Evolutionary conservation across 352 stramenopile genomes (phyloP), one percentile per base, ranked within the genome.

Genomic region (Pythium sp.): DNA sequence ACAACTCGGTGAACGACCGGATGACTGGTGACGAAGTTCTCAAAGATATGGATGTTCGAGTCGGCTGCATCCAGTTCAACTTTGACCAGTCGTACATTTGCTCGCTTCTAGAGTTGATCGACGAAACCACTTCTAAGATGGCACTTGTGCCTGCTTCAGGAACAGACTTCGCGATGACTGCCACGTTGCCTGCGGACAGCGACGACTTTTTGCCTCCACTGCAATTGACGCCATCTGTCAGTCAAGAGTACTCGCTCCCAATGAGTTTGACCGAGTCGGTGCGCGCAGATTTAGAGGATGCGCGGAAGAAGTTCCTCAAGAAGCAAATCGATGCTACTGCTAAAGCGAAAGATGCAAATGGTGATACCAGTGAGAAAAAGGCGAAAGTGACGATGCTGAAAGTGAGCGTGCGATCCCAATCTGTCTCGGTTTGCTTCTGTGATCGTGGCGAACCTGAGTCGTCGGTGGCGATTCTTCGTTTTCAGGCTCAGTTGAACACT

Each of bases 1-100:
- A 78, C 32, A 85, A 64, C 18, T 87, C 79, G 8, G 66, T 78
- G n/a, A 89, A 79, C 64, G 83, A 93, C 64, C 70, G 82, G 32
- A 76, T 79, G 54, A 92, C 73, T 34, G 82, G 86, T 5, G 73
- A 81, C 56, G 80, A 92, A 65, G 54, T 78, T 2, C 61, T 81
- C 46, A 76, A 73, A 20, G 77, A 94, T 24, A 28, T 94, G n/a
- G 83, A 94, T 70, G 63, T 94, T 36, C 78, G 82, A 49, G 72
- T 94, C 57, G 89, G 89, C 15, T 86, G 83, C 4, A 73, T 96
- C 20, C 89, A 96, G 57, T 71, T 96, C 22, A 84, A 92, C 51
- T 93, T 95, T 69, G 87, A 96, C 51, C 89, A 96, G 63, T 84
- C 86, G 22, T 94, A 94, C 47, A 73, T 95, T 8, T 91, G 84